Conservation (phyloP, 2,329 filamentous ascomycete species). For the Microascus cirrosus region DNA sequence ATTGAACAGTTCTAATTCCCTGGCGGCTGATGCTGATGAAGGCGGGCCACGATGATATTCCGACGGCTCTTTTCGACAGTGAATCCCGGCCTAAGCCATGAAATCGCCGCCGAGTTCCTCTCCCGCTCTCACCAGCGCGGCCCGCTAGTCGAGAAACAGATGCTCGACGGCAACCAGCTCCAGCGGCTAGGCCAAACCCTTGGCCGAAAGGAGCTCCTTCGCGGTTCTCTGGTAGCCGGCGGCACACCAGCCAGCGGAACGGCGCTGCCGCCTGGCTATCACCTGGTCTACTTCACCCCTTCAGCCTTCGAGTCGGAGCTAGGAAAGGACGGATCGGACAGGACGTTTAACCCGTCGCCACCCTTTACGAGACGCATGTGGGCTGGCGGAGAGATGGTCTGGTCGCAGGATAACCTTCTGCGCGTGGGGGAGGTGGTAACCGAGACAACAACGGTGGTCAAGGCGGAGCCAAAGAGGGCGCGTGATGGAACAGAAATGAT, state of each 20-base stretch:
- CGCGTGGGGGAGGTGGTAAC: slow-evolving; percentile 42
- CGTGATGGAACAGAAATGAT: slow-evolving; percentile 49
- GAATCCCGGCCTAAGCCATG: not conserved
- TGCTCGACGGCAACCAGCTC: slow-evolving; percentile 51
- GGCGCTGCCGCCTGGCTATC: slow-evolving; percentile 45
- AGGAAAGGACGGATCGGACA: slow-evolving; percentile 49
- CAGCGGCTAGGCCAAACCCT: slow-evolving; percentile 51
- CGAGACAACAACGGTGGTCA: slow-evolving; percentile 44
- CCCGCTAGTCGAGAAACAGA: slow-evolving; percentile 21
- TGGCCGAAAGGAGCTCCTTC: slow-evolving; percentile 28
- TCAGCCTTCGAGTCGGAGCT: slow-evolving; percentile 40
- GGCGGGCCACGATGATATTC: not conserved
- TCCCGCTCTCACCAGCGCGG: not conserved
- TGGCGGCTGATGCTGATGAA: not conserved
- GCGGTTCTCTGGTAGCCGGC: slow-evolving; percentile 24
- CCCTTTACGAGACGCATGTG: slow-evolving; percentile 58
- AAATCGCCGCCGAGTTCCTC: not conserved
- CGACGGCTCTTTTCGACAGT: not conserved
- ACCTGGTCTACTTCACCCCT: slow-evolving; percentile 54
- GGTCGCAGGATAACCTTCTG: slow-evolving; percentile 24
- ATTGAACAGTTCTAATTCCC: not conserved
- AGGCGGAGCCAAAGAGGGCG: slow-evolving; percentile 42
- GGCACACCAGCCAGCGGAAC: slow-evolving; percentile 28
- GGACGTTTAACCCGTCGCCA: slow-evolving; percentile 43
- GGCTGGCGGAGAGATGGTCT: slow-evolving; percentile 50